phyloP scores from a whole-genome alignment of 2,329 filamentous ascomycete species.

The Apiospora arundinis region DNA sequence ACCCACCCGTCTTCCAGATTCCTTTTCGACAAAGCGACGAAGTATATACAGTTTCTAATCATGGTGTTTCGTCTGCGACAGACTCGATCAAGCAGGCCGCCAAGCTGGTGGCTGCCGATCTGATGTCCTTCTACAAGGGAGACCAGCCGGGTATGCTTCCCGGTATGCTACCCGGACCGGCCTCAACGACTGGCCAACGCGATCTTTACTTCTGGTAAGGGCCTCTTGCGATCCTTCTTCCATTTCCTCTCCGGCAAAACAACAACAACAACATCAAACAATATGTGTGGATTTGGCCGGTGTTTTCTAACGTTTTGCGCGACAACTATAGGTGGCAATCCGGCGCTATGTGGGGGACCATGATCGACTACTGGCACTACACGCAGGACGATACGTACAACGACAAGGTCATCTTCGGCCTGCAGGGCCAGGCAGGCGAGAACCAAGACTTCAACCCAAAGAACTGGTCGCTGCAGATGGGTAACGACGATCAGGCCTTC shows the following conservation, averaged over 20 bases:
- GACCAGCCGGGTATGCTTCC: conserved; percentile 58
- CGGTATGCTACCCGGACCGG: conserved; percentile 61
- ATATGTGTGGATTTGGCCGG: not conserved
- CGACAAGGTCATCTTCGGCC: conserved; percentile 47
- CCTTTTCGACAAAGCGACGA: not conserved
- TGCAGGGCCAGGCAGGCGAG: conserved; percentile 51
- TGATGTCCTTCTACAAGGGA: conserved; percentile 58
- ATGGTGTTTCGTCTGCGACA: conserved; percentile 31
- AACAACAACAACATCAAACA: not conserved
- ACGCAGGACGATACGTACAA: conserved; percentile 59
- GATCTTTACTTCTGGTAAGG: conserved; percentile 69
- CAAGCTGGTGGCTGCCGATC: conserved; percentile 55
- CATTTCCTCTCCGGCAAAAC: not conserved
- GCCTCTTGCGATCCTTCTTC: conserved; percentile 24
- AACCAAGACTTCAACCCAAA: conserved; percentile 50
- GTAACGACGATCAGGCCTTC: conserved; percentile 64
- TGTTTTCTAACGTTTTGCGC: conserved; percentile 23
- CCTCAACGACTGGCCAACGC: conserved; percentile 37
- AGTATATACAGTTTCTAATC: not conserved
- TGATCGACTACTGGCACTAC: conserved; percentile 63
- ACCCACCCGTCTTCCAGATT: not conserved
- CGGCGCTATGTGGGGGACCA: conserved; percentile 56
- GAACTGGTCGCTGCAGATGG: conserved; percentile 44
- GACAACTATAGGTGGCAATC: conserved; percentile 62
- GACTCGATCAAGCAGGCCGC: conserved; percentile 55